phyloP scores from a whole-genome alignment of 305 asterid species.

The Solanum aculeatissimum region DNA sequence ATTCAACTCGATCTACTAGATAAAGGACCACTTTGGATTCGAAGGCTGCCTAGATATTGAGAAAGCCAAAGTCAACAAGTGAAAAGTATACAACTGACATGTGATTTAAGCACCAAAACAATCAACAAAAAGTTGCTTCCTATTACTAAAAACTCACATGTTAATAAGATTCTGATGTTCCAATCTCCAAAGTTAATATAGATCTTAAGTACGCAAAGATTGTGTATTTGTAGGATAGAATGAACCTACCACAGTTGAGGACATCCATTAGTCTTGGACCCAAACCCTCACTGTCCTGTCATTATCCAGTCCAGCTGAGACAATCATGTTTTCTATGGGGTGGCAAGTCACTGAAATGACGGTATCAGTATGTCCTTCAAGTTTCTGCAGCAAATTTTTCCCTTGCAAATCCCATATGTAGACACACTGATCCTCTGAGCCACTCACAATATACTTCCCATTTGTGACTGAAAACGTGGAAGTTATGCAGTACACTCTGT shows the following conservation, averaged over 20 bases:
- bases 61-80: not conserved
- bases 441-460: slow-evolving; percentile 78
- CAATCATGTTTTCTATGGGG: slow-evolving; percentile 60
- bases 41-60: not conserved
- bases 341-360: slow-evolving; percentile 69
- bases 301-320: slow-evolving; percentile 70
- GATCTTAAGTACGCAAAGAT: not conserved
- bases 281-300: slow-evolving; percentile 71
- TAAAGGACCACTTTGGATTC: not conserved
- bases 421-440: slow-evolving; percentile 79
- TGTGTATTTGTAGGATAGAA: not conserved
- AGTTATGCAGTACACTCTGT: slow-evolving; percentile 52
- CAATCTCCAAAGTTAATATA: not conserved
- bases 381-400: slow-evolving; percentile 60
- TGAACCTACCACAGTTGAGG: slow-evolving; percentile 8
- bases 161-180: not conserved
- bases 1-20: not conserved
- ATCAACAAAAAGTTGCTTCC: not conserved
- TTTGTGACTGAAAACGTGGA: slow-evolving; percentile 67
- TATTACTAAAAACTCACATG: not conserved
- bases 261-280: slow-evolving; percentile 45
- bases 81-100: not conserved
- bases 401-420: slow-evolving; percentile 83
- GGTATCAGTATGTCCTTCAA: slow-evolving; percentile 79
- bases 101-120: not conserved